Evolutionary conservation across 352 stramenopile genomes (phyloP).

Genomic region (Globisporangium megalacanthum): DNA sequence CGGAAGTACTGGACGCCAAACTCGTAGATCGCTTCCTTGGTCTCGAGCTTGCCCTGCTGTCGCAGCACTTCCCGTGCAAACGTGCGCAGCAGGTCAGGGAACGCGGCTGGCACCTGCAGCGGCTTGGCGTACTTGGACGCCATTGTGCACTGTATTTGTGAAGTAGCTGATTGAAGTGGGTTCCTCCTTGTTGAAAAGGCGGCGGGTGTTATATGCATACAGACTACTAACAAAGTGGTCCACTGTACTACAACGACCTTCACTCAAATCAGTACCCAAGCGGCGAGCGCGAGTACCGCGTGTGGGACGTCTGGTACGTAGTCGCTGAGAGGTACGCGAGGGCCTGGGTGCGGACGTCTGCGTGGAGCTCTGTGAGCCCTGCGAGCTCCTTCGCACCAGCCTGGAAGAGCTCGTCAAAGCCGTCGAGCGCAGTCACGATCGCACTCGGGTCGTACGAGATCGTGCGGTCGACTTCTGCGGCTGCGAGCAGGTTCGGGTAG

Average conservation of each 20-base stretch:
- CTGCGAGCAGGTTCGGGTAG: constrained; percentile 20
- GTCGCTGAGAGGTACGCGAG: constrained; percentile 14
- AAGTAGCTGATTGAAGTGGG: too few species aligned
- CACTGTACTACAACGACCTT: neutral
- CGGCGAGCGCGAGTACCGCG: constrained; percentile 1
- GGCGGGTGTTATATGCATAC: neutral
- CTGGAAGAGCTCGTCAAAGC: constrained; percentile 11
- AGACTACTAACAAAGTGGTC: neutral
- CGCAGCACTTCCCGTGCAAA: constrained; percentile 81
- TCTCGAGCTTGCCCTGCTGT: constrained; percentile 78
- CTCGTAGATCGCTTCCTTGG: constrained; percentile 72
- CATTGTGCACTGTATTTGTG: constrained; percentile 24
- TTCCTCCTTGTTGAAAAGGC: neutral
- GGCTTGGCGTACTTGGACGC: constrained; percentile 83
- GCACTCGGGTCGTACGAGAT: constrained; percentile 19
- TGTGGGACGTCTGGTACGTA: constrained; percentile 7
- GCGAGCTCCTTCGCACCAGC: constrained; percentile 10
- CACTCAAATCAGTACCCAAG: neutral
- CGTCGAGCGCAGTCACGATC: constrained; percentile 11
- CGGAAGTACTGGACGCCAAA: constrained; percentile 71
- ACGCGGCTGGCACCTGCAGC: constrained; percentile 64
- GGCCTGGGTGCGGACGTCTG: constrained; percentile 12
- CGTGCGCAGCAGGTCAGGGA: constrained; percentile 65
- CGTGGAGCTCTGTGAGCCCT: constrained; percentile 8
- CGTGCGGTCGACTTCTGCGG: constrained; percentile 14